These are phyloP conservation scores for Apiospora hydei DNA, from an alignment of 2,329 filamentous ascomycete species.

Conservation along the genomic window DNA sequence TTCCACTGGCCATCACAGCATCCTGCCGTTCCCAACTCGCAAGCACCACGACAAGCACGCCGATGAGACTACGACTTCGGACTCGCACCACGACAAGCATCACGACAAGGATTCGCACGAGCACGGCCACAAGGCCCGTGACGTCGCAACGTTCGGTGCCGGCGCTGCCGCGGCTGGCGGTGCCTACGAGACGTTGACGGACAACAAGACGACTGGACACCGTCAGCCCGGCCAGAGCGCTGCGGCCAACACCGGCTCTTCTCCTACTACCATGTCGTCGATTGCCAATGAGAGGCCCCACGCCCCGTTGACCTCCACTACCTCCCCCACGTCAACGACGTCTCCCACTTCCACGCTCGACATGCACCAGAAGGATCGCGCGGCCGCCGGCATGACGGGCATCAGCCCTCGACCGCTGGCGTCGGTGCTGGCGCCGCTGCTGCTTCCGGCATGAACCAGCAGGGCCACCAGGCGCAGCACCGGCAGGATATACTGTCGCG, in stretches of 20 bases:
- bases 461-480: not conserved
- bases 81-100: not conserved
- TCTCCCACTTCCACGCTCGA: not conserved
- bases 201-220: not conserved
- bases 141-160: not conserved
- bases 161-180: not conserved
- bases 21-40: not conserved
- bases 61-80: not conserved
- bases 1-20: not conserved
- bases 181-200: not conserved
- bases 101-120: too few relatives aligned
- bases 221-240: not conserved
- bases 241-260: not conserved
- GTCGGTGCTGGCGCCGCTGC: not conserved
- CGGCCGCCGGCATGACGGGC: not conserved
- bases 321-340: not conserved
- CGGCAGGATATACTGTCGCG: conserved; percentile 4
- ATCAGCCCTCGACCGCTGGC: not conserved
- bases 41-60: not conserved
- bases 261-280: not conserved
- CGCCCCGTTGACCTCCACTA: too few relatives aligned
- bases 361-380: not conserved
- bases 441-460: not conserved
- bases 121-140: not conserved
- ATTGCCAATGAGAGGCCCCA: not conserved